Evolutionary conservation across 2,329 filamentous ascomycete genomes (phyloP), one percentile per base, ranked within the genome.

Genomic region (Fusarium luffae): DNA sequence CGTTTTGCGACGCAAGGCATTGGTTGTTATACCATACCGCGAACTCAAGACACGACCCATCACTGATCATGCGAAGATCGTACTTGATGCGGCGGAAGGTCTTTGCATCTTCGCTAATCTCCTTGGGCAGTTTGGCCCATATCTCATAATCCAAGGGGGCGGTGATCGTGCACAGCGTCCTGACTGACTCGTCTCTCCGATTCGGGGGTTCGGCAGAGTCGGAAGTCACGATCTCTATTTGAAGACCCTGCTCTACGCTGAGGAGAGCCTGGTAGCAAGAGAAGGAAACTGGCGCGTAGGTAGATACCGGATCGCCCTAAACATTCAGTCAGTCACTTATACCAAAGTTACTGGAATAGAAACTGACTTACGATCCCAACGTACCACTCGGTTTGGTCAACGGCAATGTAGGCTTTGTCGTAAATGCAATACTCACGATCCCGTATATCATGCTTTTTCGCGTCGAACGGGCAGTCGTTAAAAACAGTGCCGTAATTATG

Each of bases 341-440:
- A 21, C 5, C 23, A 49, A 41, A n/a, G 30, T 1, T 37, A 7
- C 7, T 27, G 10, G 16, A 11, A 13, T 3, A 5, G 5, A 37
- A 4, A 12, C 5, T 25, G 19, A 59, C 68, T 23, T 56, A 76
- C 74, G 34, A 70, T 66, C 16, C 62, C 25, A 3, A 79, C 34
- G 43, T 78, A 80, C 79, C 79, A 81, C 1, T 59, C 11, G 8
- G 74, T 73, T 42, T 80, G 78, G 8, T 75, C 62, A 0, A 25
- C 18, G 0, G 74, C 78, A 18, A 60, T 51, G 14, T 66, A 78
- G 46, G 0, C 48, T 6, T 0, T 57, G 10, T 50, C 54, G 16
- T 56, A 56, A 12, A n/a, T 68, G 63, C 65, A 68, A 79, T 1
- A 30, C 37, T 12, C 48, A 4, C 60, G 71, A 27, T 79, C 78